Percentiles rank a stretch among this genome's conserved stretches.
Evolutionary conservation across 2,329 filamentous ascomycete genomes (phyloP).

Genomic region (Claviceps maximensis): DNA sequence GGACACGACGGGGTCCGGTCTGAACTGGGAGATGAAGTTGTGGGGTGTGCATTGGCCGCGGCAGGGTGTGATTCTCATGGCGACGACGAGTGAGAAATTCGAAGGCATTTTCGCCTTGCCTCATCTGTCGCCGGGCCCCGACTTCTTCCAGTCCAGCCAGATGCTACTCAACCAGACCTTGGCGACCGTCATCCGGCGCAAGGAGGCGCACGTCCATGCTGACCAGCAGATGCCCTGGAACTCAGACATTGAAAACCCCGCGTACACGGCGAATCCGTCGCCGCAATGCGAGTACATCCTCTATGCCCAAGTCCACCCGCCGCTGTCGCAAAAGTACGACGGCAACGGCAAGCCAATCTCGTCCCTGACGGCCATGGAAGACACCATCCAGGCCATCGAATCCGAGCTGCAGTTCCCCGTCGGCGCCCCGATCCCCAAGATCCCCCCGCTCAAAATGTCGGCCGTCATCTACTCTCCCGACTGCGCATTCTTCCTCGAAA

Average conservation of each 20-base stretch:
- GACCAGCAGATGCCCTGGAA: constrained; percentile 64
- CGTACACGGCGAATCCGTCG: constrained; percentile 42
- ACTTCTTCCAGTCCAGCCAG: constrained; percentile 45
- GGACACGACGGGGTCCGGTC: constrained; percentile 51
- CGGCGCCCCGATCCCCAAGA: constrained; percentile 41
- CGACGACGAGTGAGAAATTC: constrained; percentile 88
- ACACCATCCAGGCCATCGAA: constrained; percentile 42
- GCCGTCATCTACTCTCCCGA: constrained; percentile 54
- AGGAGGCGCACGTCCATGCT: constrained; percentile 39
- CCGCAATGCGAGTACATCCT: constrained; percentile 84
- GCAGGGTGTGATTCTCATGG: constrained; percentile 68
- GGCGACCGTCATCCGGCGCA: constrained; percentile 49
- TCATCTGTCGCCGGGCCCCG: constrained; percentile 53
- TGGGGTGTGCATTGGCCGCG: constrained; percentile 77
- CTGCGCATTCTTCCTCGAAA: constrained; percentile 53
- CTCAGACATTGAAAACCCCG: constrained; percentile 48
- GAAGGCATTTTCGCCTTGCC: constrained; percentile 83
- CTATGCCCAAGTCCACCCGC: constrained; percentile 64
- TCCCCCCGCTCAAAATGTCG: constrained; percentile 48
- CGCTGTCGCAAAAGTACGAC: constrained; percentile 24
- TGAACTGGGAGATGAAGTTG: constrained; percentile 66
- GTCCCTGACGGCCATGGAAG: constrained; percentile 20
- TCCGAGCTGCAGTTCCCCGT: constrained; percentile 47
- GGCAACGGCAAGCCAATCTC: constrained; percentile 15
- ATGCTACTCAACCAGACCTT: constrained; percentile 62